These are phyloP conservation scores for Cyclaneusma minus DNA, from an alignment of 2,329 filamentous ascomycete genomes.

Conservation along the genomic window DNA sequence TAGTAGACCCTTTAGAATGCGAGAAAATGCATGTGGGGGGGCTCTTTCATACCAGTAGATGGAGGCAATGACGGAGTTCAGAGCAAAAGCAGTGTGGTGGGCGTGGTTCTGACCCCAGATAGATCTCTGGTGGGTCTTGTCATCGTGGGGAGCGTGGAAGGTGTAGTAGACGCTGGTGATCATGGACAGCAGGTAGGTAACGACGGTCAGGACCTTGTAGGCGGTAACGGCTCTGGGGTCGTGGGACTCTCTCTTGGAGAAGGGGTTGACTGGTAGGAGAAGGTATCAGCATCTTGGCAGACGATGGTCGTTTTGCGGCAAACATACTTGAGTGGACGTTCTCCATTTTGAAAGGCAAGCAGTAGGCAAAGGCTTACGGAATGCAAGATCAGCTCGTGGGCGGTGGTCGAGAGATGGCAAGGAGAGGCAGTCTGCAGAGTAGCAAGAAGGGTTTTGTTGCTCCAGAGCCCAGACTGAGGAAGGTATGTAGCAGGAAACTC, in stretches of 20 bases:
- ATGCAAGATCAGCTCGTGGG: neutral
- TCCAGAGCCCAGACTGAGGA: too few relatives aligned
- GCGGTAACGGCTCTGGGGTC: constrained; percentile 42
- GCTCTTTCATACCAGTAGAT: constrained; percentile 55
- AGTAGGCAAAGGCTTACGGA: too few relatives aligned
- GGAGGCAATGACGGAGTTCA: constrained; percentile 47
- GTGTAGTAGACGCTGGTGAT: constrained; percentile 63
- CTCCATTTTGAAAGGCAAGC: constrained; percentile 3
- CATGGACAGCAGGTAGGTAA: constrained; percentile 63
- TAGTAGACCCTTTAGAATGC: constrained; percentile 18
- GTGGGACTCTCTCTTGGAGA: constrained; percentile 54
- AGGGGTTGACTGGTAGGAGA: constrained; percentile 50
- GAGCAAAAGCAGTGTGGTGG: constrained; percentile 56
- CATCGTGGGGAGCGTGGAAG: constrained; percentile 46
- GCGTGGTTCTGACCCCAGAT: constrained; percentile 63
- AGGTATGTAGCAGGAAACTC: too few relatives aligned
- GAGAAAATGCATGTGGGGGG: constrained; percentile 1
- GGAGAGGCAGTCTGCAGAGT: too few relatives aligned
- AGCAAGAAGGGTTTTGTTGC: too few relatives aligned
- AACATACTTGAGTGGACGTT: constrained; percentile 4
- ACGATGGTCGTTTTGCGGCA: neutral
- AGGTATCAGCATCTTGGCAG: constrained; percentile 4
- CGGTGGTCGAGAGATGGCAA: constrained; percentile 1
- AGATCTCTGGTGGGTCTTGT: constrained; percentile 37
- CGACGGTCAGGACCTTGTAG: constrained; percentile 61